Evolutionary conservation across 345 rosid genomes (phyloP), one percentile per base, ranked within the genome.

Genomic region (Barbarea vulgaris): DNA sequence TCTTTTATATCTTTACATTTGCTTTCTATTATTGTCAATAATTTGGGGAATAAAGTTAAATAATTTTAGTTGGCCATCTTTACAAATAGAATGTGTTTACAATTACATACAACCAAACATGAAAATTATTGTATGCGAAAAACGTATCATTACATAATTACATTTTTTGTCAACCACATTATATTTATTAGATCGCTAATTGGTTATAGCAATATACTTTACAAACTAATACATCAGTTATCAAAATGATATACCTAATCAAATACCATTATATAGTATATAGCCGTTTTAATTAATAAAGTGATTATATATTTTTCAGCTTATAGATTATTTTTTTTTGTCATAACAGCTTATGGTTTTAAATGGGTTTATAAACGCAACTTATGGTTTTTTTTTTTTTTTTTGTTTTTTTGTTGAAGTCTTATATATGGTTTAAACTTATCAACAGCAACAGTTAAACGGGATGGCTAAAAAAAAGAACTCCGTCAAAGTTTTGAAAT

Each of bases 21-120:
- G 64, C 62, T 24, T 61, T 64, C 52, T n/a, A 67, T 67, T 57
- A 73, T 67, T 60, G 60, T 63, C 80, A 77, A 77, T 77, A 70
- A 77, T 77, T 70, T 63, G 65, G 42, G 46, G 76, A 18, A 55
- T 55, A 77, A 77, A 70, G 70, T 55, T 52, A 36, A 18, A 68
- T 28, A 6, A 46, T 27, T 67, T 47, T 39, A 37, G 73, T 39
- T 61, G 63, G 55, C 18, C 51, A 59, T 60, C 55, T 68, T 59
- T 68, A 67, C 18, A 28, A 67, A 50, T 41, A 51, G 61, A 60
- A 66, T 73, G 47, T 56, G 58, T 37, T 30, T 54, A 53, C 46
- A 31, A 27, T 30, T 54, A 53, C 46, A 31, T 55, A 31, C 48
- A 64, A 74, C 31, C 57, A 64, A 55, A 24, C 71, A 55, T 65